Conservation (phyloP, 169 alveolate genomes). For the Cryptosporidium xiaoi region DNA sequence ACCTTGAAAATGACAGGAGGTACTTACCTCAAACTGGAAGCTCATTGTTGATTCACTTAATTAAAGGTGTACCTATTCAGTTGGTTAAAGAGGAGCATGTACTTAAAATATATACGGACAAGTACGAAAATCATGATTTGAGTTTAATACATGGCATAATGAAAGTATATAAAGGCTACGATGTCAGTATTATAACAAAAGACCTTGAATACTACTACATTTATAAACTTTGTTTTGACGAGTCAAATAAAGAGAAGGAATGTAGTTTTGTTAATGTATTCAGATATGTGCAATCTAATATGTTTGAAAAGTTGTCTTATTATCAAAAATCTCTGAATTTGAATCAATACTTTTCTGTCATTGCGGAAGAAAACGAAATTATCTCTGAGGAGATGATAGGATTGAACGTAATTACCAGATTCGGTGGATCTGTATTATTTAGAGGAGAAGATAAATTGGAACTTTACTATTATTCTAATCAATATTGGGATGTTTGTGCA, state of each 20-base stretch:
- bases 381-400: conserved; percentile 34
- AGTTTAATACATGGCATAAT: conserved; percentile 12
- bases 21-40: conserved; percentile 8
- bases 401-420: conserved; percentile 18
- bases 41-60: conserved; percentile 2
- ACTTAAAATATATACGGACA: conserved; percentile 11
- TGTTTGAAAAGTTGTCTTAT: conserved; percentile 14
- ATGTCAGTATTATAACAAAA: conserved; percentile 18
- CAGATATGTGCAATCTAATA: conserved; percentile 34
- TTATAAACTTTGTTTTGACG: conserved; percentile 15
- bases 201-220: conserved; percentile 5
- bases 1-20: not conserved
- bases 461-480: conserved; percentile 15
- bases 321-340: conserved; percentile 33
- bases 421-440: conserved; percentile 48
- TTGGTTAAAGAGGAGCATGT: conserved; percentile 12
- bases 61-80: conserved; percentile 40
- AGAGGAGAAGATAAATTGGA: conserved; percentile 12
- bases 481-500: conserved; percentile 37
- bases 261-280: conserved; percentile 37
- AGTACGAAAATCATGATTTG: not conserved
- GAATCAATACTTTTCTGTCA: conserved; percentile 12
- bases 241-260: not conserved
- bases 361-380: conserved; percentile 39
- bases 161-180: conserved; percentile 30